phyloP scores from a whole-genome alignment of 306 rosid species.

The Dalbergia oliveri region DNA sequence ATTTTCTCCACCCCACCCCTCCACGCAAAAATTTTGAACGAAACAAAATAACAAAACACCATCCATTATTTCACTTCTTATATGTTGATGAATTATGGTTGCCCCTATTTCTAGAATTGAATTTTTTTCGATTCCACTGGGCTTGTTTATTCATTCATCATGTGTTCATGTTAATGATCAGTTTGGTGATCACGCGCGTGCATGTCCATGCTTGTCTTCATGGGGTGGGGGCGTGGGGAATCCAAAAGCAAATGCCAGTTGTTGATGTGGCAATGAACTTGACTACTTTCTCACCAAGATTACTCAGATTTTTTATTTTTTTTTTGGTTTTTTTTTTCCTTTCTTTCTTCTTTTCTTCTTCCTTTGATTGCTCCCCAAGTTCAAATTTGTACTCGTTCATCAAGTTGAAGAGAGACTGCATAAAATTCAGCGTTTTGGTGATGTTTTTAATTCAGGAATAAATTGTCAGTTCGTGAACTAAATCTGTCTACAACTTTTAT shows the following conservation, averaged over 20 bases:
- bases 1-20: no score
- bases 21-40: no score
- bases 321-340: not conserved
- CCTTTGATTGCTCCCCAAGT: constrained; percentile 31
- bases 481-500: not conserved
- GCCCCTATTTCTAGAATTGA: no score
- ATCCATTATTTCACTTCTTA: no score
- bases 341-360: no score
- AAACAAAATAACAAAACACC: no score
- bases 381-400: constrained; percentile 62
- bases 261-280: constrained; percentile 52
- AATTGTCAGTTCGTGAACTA: not conserved
- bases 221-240: not conserved
- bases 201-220: constrained; percentile 25
- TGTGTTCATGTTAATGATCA: no score
- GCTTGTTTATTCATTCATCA: no score
- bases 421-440: not conserved
- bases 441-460: not conserved
- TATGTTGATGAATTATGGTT: no score
- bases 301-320: not conserved
- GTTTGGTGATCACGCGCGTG: constrained; percentile 61
- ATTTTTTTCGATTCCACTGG: no score
- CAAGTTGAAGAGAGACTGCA: constrained; percentile 18
- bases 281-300: constrained; percentile 10
- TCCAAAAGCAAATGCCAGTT: constrained; percentile 49